A percentile compares a stretch with the other conserved stretches of the same genome.
These are phyloP conservation scores for Penicillium fimorum DNA, from an alignment of 495 filamentous ascomycete species.

Conservation along the genomic window DNA sequence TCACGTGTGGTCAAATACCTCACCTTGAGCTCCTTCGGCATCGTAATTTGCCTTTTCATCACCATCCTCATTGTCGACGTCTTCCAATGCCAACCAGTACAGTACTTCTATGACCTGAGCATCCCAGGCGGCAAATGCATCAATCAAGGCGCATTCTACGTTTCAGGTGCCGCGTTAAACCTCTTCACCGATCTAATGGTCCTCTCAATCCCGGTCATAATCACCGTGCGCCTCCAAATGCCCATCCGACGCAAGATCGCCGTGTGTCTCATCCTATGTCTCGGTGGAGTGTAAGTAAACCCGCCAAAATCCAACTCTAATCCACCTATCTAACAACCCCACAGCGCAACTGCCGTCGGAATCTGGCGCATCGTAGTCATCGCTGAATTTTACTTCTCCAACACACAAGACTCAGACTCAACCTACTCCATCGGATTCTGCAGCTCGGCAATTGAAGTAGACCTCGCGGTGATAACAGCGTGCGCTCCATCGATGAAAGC, in stretches of 20 bases:
- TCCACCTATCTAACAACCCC: background rate
- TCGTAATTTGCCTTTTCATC: slow-evolving; percentile 53
- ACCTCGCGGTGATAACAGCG: slow-evolving; percentile 54
- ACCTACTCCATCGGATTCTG: slow-evolving; percentile 48
- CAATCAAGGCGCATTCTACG: slow-evolving; percentile 40
- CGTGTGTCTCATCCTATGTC: slow-evolving; percentile 42
- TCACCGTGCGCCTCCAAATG: slow-evolving; percentile 48
- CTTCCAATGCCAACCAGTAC: slow-evolving; percentile 54
- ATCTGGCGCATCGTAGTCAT: slow-evolving; percentile 32
- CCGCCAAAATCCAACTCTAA: background rate
- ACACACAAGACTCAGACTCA: slow-evolving; percentile 14
- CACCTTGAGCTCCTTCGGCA: slow-evolving; percentile 42
- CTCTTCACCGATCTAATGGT: slow-evolving; percentile 49
- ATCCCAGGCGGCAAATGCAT: slow-evolving; percentile 44
- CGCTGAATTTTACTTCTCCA: slow-evolving; percentile 20
- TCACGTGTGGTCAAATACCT: slow-evolving; percentile 36
- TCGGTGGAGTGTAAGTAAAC: slow-evolving; percentile 40
- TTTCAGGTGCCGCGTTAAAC: slow-evolving; percentile 43
- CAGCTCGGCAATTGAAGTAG: slow-evolving; percentile 53
- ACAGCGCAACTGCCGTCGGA: slow-evolving; percentile 52
- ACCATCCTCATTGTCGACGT: slow-evolving; percentile 55
- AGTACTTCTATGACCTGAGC: slow-evolving; percentile 40
- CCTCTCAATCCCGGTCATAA: slow-evolving; percentile 47
- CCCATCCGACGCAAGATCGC: slow-evolving; percentile 42
- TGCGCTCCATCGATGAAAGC: slow-evolving; percentile 35